These are phyloP conservation scores for Candida smagusa DNA, from an alignment of 1,139 yeast species.

Conservation along the genomic window DNA sequence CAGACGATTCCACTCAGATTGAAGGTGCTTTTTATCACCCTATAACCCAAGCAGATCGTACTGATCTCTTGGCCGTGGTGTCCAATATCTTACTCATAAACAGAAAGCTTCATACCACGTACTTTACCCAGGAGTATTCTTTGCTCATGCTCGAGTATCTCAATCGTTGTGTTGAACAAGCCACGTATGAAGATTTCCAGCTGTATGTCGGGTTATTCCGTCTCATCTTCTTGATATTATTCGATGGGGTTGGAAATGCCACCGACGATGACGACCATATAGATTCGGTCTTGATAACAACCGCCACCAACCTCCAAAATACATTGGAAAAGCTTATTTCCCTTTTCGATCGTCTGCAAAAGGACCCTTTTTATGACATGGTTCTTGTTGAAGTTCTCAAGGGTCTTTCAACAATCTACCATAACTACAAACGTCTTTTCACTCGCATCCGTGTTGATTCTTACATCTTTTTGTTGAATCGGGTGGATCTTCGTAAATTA, in stretches of 20 bases:
- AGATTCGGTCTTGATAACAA: constrained; percentile 2
- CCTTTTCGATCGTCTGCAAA: constrained; percentile 6
- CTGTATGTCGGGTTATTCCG: constrained; percentile 24
- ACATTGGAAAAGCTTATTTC: constrained; percentile 15
- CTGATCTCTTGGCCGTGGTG: constrained; percentile 21
- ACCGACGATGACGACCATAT: neutral
- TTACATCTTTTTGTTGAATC: constrained; percentile 5
- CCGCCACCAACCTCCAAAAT: constrained; percentile 12
- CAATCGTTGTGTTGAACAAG: constrained; percentile 10
- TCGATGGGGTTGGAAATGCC: constrained; percentile 17
- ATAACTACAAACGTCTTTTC: constrained; percentile 15
- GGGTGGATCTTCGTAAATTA: constrained; percentile 7
- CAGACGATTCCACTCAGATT: neutral
- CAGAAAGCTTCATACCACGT: constrained; percentile 17
- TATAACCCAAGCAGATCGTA: constrained; percentile 9
- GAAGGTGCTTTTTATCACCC: constrained; percentile 9
- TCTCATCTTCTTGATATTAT: constrained; percentile 24
- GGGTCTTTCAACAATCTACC: constrained; percentile 25
- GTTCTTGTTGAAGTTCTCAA: constrained; percentile 26
- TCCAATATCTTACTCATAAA: constrained; percentile 29
- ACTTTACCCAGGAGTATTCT: constrained; percentile 22
- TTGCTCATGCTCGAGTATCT: constrained; percentile 14
- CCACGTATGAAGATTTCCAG: constrained; percentile 10
- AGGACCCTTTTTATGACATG: constrained; percentile 11
- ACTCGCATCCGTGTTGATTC: constrained; percentile 3